A percentile compares a stretch with the other conserved stretches of the same genome.
Conservation (phyloP, 139 green algal species). For the Edaphochlamys debaryana region DNA sequence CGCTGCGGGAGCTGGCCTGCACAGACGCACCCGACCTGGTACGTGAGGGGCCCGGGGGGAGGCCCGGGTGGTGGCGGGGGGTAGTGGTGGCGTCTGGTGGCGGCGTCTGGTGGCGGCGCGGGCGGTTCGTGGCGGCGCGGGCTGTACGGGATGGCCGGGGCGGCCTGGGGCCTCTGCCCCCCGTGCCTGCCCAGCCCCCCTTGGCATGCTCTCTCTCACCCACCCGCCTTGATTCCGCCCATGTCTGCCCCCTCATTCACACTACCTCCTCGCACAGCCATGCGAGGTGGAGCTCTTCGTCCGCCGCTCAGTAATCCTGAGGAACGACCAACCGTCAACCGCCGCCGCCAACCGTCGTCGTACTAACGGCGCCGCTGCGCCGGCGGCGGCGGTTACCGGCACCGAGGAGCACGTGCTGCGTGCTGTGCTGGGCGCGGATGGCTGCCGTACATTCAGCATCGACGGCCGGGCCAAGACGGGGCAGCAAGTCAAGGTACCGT, state of each 20-base stretch:
- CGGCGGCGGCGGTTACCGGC: background rate
- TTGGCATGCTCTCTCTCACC: too few species aligned
- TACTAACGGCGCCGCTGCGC: background rate
- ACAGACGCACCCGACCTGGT: slow-evolving; percentile 4
- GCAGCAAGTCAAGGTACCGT: slow-evolving; percentile 48
- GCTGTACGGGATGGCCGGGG: too few species aligned
- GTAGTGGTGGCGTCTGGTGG: too few species aligned
- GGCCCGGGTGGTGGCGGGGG: background rate
- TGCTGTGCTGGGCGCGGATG: slow-evolving; percentile 52
- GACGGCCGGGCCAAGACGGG: slow-evolving; percentile 39
- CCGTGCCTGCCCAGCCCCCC: background rate
- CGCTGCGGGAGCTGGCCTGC: slow-evolving; percentile 34
- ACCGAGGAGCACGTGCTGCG: slow-evolving; percentile 29
- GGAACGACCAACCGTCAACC: too few species aligned
- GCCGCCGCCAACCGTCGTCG: background rate
- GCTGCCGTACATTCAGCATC: slow-evolving; percentile 49
- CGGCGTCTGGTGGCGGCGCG: too few species aligned
- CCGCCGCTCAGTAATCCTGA: background rate
- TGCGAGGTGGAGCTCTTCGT: slow-evolving; percentile 51
- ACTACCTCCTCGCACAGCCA: slow-evolving; percentile 15
- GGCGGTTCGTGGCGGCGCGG: too few species aligned
- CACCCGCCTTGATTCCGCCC: too few species aligned
- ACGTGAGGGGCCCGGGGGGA: background rate
- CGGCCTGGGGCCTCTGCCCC: background rate
- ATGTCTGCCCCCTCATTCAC: background rate